Conservation (phyloP, 2,329 filamentous ascomycete species). For the Penicillium freii region DNA sequence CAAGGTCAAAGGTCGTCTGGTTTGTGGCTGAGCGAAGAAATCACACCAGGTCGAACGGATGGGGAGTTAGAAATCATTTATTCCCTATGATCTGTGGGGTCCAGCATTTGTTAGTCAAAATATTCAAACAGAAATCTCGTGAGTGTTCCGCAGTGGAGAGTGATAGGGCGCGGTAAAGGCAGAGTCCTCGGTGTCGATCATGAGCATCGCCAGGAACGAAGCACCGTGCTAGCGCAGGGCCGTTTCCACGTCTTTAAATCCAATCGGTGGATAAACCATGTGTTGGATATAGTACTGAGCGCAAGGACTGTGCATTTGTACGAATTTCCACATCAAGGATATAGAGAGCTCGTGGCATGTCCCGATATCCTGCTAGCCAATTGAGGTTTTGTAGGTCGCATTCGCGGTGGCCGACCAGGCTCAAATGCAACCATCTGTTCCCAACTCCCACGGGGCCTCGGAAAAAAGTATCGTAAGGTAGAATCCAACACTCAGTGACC, state of each 20-base stretch:
- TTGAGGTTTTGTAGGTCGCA: constrained; percentile 9
- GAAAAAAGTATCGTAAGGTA: not conserved
- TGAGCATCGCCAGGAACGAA: not conserved
- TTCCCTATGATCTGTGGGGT: constrained; percentile 18
- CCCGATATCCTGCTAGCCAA: not conserved
- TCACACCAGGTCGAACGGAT: constrained; percentile 25
- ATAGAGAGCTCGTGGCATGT: not conserved
- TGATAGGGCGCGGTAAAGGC: not conserved
- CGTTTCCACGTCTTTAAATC: not conserved
- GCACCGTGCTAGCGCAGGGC: constrained; percentile 4
- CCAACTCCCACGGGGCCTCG: not conserved
- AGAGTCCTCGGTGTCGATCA: not conserved
- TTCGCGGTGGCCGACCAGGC: constrained; percentile 3
- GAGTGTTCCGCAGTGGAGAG: not conserved
- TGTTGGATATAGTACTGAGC: not conserved
- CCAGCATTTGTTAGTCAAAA: constrained; percentile 14
- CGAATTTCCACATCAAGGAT: not conserved
- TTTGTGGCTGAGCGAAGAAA: constrained; percentile 23
- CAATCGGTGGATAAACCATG: not conserved
- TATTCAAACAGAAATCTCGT: not conserved
- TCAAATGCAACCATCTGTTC: constrained; percentile 3
- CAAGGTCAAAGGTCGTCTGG: constrained; percentile 24
- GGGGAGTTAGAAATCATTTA: constrained; percentile 27
- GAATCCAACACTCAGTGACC: not conserved
- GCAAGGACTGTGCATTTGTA: not conserved